Base-by-base conservation (phyloP, 2,329 filamentous ascomycete genomes). In the Fusarium marasasianum region DNA sequence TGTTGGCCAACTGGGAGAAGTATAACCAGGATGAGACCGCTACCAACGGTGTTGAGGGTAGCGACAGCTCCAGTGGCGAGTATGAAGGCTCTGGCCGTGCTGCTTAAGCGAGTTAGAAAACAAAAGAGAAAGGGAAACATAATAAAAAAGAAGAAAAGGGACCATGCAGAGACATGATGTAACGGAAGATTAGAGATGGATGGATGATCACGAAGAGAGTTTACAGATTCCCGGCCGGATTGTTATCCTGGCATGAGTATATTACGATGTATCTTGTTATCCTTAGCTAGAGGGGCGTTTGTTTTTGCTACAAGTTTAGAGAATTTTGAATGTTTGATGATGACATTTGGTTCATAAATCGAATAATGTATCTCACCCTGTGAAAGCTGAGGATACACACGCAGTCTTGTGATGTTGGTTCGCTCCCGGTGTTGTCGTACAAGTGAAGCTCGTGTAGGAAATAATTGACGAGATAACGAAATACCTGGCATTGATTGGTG, bases 1-100 rank as follows among this genome's bases (percentile, higher is more conserved):
- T 95, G 72, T 83, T 98, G 82, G 94, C 94, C 76, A 98, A 98
- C 86, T 94, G 92, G 92, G 92, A 94, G 56, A 92, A 91, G 83
- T 94, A 93, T 81, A 77, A 79, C 15, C 87, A 90, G 77, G 87
- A 89, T 55, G 87, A 89, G 41, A 79, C 78, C 24, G 77, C 71
- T 6, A 77, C 78, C 44, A 81, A 82, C 65, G 80, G 78, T 35
- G 80, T 72, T 72, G 81, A 73, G 33, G 80, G 77, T 15, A 85
- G 83, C 65, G 80, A 84, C 51, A 85, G 82, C 75, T 80, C 82
- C 35, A 86, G 82, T 45, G 79, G 79, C 37, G 81, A 84, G 50
- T 80, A 87, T 74, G 78, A 87, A 70, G 81, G 86, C 72, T 78
- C 81, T 33, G 79, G 86, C 67, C 69, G 79, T 9, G 86, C 86